phyloP scores from a whole-genome alignment of 306 rosid genomes.

The Rosa persica region DNA sequence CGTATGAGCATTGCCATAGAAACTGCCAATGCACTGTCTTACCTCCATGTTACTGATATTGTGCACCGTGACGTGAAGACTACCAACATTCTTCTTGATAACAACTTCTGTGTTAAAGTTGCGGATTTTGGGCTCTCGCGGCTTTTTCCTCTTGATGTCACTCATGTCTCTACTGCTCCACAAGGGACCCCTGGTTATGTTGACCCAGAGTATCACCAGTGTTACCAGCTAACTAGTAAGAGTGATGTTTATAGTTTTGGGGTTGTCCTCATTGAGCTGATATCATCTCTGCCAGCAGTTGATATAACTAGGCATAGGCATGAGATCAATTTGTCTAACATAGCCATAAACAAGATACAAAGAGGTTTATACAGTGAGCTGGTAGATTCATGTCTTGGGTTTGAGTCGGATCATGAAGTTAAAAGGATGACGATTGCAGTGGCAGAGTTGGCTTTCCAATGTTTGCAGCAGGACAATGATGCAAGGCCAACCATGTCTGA shows the following conservation, averaged over 20 bases:
- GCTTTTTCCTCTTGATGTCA: slow-evolving; percentile 51
- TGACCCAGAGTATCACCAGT: slow-evolving; percentile 70
- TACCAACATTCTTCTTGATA: slow-evolving; percentile 61
- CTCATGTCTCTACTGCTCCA: slow-evolving; percentile 75
- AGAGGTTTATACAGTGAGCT: slow-evolving; percentile 45
- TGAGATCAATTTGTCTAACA: slow-evolving; percentile 61
- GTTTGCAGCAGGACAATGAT: slow-evolving; percentile 64
- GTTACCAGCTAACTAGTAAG: slow-evolving; percentile 61
- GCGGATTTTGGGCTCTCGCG: slow-evolving; percentile 86
- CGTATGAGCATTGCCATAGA: slow-evolving; percentile 71
- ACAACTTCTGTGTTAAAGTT: slow-evolving; percentile 50
- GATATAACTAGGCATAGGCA: slow-evolving; percentile 51
- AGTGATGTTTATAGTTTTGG: slow-evolving; percentile 85
- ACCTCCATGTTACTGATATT: slow-evolving; percentile 72
- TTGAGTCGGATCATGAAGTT: slow-evolving; percentile 41
- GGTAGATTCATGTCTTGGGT: slow-evolving; percentile 59
- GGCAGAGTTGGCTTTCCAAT: slow-evolving; percentile 65
- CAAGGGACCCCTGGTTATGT: slow-evolving; percentile 82
- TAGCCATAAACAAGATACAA: slow-evolving; percentile 47
- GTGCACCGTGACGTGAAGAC: slow-evolving; percentile 82
- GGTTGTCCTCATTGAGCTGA: slow-evolving; percentile 66
- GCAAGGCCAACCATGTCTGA: slow-evolving; percentile 71
- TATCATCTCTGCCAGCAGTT: slow-evolving; percentile 68
- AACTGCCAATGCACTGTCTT: slow-evolving; percentile 62
- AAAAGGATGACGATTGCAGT: slow-evolving; percentile 50